These are phyloP conservation scores for Talinum fruticosum DNA, from an alignment of 148 eudicot species.

Conservation along the genomic window DNA sequence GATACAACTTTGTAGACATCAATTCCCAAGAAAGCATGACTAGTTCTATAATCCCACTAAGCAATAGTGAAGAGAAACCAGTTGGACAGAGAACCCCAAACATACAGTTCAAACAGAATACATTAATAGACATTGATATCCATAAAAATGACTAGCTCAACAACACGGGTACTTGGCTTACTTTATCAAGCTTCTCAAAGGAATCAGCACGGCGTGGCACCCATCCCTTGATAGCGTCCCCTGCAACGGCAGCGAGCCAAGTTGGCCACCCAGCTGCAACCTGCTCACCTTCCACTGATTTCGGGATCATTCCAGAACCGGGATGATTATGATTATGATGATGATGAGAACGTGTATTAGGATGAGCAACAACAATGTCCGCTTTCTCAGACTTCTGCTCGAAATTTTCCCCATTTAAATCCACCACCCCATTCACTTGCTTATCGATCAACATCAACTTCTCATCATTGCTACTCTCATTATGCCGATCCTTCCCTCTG, in stretches of 20 bases:
- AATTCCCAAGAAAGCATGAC: neutral
- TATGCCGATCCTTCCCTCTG: neutral
- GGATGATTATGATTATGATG: slow-evolving; percentile 34
- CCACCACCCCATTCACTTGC: slow-evolving; percentile 37
- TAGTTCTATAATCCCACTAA: neutral
- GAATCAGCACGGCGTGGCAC: slow-evolving; percentile 82
- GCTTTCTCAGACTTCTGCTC: slow-evolving; percentile 53
- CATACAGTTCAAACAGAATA: neutral
- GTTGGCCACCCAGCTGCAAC: slow-evolving; percentile 91
- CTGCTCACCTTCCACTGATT: slow-evolving; percentile 62
- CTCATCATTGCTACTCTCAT: slow-evolving; percentile 44
- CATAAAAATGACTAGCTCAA: neutral
- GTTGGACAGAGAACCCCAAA: neutral
- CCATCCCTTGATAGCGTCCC: slow-evolving; percentile 82
- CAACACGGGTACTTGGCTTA: slow-evolving; percentile 18
- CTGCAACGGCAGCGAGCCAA: slow-evolving; percentile 81
- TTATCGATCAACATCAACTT: slow-evolving; percentile 67
- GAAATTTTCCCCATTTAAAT: slow-evolving; percentile 41
- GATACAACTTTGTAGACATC: neutral
- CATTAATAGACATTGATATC: neutral
- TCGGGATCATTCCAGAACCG: slow-evolving; percentile 42
- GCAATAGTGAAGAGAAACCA: neutral
- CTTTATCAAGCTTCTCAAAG: slow-evolving; percentile 81
- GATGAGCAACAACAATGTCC: slow-evolving; percentile 28
- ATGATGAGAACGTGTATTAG: neutral